Evolutionary conservation across 768 basidiomycete species (phyloP), one percentile per base, ranked within the genome.

Genomic region (Russula emetica): DNA sequence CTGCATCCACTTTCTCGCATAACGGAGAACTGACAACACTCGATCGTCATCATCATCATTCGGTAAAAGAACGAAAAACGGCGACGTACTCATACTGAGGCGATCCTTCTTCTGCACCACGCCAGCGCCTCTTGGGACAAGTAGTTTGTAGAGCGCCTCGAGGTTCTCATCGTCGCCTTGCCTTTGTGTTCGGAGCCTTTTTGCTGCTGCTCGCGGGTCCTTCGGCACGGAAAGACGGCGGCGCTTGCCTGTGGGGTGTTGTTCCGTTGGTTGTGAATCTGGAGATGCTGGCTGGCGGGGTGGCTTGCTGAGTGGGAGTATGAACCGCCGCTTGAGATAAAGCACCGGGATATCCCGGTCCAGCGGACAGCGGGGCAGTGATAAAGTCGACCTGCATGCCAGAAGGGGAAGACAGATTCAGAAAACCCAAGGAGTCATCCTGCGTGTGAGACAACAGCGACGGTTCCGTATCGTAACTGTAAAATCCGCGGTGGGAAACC

Each of bases 131-230:
- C 14, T 32, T 1, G 63, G 63, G 20, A 60, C 63, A 16, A 54
- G 36, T 11, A 63, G 6, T 1, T 49, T 1, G 8, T 3, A 55
- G 34, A 63, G 34, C 7, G 5, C 34, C 16, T 22, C 1, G 10
- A 58, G 45, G 14, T 18, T 7, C 0, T 59, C 26, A 0, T 47
- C 62, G 40, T 63, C 51, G 1, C 0, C 9, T 14, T 40, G 8
- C 13, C 63, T 59, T 47, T 40, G 63, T 13, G 5, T 10, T 47
- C 36, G 24, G 18, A 63, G 62, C 32, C 62, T 58, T 18, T 44
- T n/a, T 10, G 62, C 50, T n/a, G n/a, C n/a, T 22, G 62, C 62
- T 36, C 6, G 52, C 26, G 22, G 51, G 44, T 63, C 62, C 51
- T 53, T 58, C 20, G 62, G 51, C 2, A 18, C 5, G 28, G 18